Conservation (phyloP, 1,139 yeast genomes). For the Scheffersomyces titani region DNA sequence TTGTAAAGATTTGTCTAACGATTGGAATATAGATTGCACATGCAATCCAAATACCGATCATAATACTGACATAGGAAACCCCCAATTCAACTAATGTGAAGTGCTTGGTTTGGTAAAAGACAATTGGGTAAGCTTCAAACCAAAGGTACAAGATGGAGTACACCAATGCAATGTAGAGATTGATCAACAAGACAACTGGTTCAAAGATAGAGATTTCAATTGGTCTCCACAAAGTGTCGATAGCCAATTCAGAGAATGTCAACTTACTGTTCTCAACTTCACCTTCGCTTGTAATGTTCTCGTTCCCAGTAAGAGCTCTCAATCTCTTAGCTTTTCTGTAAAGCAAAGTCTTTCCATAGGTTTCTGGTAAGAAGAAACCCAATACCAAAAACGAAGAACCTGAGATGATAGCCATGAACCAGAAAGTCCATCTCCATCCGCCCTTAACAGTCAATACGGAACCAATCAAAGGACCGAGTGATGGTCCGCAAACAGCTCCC, state of each 20-base stretch:
- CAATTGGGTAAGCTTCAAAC: conserved; percentile 65
- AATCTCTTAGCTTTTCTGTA: conserved; percentile 37
- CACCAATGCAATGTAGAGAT: conserved; percentile 53
- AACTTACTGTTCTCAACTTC: conserved; percentile 24
- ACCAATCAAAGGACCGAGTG: conserved; percentile 40
- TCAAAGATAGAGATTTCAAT: conserved; percentile 42
- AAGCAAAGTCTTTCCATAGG: conserved; percentile 34
- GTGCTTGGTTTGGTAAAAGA: conserved; percentile 41
- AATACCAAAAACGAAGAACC: conserved; percentile 28
- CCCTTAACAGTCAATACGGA: conserved; percentile 28
- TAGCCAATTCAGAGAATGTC: conserved; percentile 21
- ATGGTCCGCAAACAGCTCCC: conserved; percentile 38
- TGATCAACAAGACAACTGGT: conserved; percentile 47
- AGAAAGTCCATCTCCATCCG: conserved; percentile 42
- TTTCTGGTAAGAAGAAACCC: conserved; percentile 35
- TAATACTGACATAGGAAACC: conserved; percentile 42
- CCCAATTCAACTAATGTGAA: conserved; percentile 56
- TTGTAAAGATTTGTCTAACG: conserved; percentile 24
- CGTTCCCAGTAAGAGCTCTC: conserved; percentile 36
- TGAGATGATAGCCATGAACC: conserved; percentile 36
- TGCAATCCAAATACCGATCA: conserved; percentile 42
- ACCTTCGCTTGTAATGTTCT: conserved; percentile 28
- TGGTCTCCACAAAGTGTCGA: conserved; percentile 53
- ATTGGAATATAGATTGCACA: conserved; percentile 24
- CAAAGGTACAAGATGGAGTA: conserved; percentile 58